phyloP scores from a whole-genome alignment of 805 yeast genomes.

The Schizosaccharomyces japonicus region DNA sequence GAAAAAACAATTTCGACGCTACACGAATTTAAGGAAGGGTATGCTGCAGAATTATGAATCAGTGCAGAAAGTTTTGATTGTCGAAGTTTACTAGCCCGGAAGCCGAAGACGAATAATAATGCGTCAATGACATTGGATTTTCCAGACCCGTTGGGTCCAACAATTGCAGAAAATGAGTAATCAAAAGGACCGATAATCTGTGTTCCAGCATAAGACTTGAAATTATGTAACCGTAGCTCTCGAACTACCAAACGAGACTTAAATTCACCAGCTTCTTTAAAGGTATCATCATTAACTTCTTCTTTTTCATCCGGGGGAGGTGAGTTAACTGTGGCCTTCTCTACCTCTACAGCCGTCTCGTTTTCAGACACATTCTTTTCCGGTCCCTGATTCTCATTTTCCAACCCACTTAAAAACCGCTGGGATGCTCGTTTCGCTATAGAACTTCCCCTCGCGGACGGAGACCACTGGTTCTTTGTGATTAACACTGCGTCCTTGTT shows the following conservation, averaged over 20 bases:
- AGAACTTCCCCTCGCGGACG: no score
- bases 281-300: no score
- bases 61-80: constrained; percentile 81
- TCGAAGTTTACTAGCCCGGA: constrained; percentile 88
- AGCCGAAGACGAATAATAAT: constrained; percentile 86
- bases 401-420: no score
- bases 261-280: no score
- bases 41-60: constrained; percentile 68
- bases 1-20: constrained; percentile 78
- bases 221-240: constrained; percentile 51
- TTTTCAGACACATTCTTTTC: no score
- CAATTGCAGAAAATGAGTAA: constrained; percentile 75
- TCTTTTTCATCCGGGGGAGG: no score
- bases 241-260: constrained; percentile 61
- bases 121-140: constrained; percentile 95
- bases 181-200: constrained; percentile 91
- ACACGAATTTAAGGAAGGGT: constrained; percentile 44
- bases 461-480: no score
- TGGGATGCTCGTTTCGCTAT: no score
- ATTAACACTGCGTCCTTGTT: no score
- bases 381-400: no score
- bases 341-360: no score
- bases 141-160: constrained; percentile 97
- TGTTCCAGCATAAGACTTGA: constrained; percentile 85
- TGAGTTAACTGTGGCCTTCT: no score